phyloP scores from a whole-genome alignment of 176 grass and related monocot species.

The Areca catechu region DNA sequence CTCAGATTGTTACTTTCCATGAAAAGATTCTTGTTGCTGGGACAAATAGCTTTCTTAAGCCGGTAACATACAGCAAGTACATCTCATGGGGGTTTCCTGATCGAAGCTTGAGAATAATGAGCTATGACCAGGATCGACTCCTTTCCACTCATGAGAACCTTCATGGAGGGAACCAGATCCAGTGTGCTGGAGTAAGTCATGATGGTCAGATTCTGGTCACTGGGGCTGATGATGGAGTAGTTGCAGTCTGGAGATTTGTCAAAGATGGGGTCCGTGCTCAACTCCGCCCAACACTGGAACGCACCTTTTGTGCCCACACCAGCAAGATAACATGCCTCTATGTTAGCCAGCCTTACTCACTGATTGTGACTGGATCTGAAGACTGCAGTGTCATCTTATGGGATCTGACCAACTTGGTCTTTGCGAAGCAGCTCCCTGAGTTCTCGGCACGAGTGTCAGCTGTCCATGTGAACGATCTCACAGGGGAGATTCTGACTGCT shows the following conservation, averaged over 20 bases:
- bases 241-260: conserved; percentile 86
- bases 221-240: conserved; percentile 81
- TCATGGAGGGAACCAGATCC: conserved; percentile 88
- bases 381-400: conserved; percentile 93
- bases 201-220: conserved; percentile 82
- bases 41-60: conserved; percentile 77
- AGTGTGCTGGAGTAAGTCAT: conserved; percentile 90
- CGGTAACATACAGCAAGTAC: conserved; percentile 65
- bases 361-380: conserved; percentile 88
- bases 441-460: conserved; percentile 82
- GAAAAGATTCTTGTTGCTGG: conserved; percentile 67
- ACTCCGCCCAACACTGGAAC: conserved; percentile 44
- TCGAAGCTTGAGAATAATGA: conserved; percentile 83
- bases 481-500: conserved; percentile 76
- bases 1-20: conserved; percentile 89
- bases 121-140: conserved; percentile 90
- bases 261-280: conserved; percentile 65
- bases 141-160: conserved; percentile 91
- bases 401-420: conserved; percentile 80
- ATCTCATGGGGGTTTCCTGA: conserved; percentile 98
- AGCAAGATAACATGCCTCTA: conserved; percentile 79
- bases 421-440: conserved; percentile 90
- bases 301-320: conserved; percentile 79
- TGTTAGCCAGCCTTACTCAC: conserved; percentile 90
- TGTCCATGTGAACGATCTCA: conserved; percentile 87